A percentile compares a stretch with the other conserved stretches of the same genome.
Evolutionary conservation across 192 early-diverging fungal species (phyloP).

Genomic region (Coemansia asiatica): DNA sequence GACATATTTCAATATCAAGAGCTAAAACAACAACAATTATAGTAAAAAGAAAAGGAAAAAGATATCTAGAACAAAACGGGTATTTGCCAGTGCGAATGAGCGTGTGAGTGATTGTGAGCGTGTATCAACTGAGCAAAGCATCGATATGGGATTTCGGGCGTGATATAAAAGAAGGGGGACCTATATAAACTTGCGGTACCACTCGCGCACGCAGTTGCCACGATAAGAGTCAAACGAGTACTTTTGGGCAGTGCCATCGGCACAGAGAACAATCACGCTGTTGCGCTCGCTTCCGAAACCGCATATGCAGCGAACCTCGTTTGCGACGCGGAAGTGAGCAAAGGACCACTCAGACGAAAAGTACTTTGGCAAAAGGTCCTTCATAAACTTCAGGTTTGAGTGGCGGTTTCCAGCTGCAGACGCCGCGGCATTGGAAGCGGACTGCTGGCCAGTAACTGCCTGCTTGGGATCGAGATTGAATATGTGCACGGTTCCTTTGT

Average conservation of each 20-base stretch:
- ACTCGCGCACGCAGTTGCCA: slow-evolving; percentile 51
- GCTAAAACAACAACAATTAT: neutral
- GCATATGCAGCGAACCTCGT: slow-evolving; percentile 77
- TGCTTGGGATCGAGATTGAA: slow-evolving; percentile 75
- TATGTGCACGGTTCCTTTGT: slow-evolving; percentile 92
- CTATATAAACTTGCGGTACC: slow-evolving; percentile 56
- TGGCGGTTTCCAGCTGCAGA: slow-evolving; percentile 55
- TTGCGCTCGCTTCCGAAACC: slow-evolving; percentile 79
- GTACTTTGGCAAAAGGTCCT: slow-evolving; percentile 85
- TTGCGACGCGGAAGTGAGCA: slow-evolving; percentile 77
- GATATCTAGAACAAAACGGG: too few relatives aligned
- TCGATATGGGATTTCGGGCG: neutral
- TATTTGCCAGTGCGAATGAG: too few relatives aligned
- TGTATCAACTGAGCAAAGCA: neutral
- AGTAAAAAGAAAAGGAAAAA: neutral
- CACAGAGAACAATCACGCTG: slow-evolving; percentile 79
- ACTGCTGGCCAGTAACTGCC: slow-evolving; percentile 8
- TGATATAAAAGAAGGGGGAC: neutral
- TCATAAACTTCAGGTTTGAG: slow-evolving; percentile 69
- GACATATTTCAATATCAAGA: slow-evolving; percentile 16
- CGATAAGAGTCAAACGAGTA: slow-evolving; percentile 74
- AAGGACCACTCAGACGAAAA: slow-evolving; percentile 95
- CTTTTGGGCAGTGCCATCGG: slow-evolving; percentile 84
- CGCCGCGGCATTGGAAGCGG: slow-evolving; percentile 18
- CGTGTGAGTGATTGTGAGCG: neutral